Evolutionary conservation across 345 rosid species (phyloP), one percentile per base, ranked within the genome.

Genomic region (Salix brachista): DNA sequence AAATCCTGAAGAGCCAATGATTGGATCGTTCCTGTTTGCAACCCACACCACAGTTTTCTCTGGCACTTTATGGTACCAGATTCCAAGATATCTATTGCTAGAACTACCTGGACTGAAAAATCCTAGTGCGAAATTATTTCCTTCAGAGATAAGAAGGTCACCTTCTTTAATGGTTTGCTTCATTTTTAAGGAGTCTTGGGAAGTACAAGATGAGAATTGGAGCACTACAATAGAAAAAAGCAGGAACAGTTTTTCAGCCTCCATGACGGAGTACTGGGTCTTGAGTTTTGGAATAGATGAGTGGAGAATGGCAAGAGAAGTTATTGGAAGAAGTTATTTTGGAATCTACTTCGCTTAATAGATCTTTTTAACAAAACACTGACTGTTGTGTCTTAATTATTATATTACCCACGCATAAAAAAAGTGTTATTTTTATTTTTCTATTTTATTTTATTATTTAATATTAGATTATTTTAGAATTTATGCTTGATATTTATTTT

Each of bases 21-120:
- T 69, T 1, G 79, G 79, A 56, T 39, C 19, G 42, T 58, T 34
- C 21, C 74, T 69, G 10, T 77, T 69, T n/a, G 79, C 74, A 8
- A 69, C 74, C 79, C 79, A 77, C 36, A 77, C 61, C 48, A 69
- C 79, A 9, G 23, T 25, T 8, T 26, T 68, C 5, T 8, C 69
- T 23, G 44, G 60, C 17, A 41, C 4, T 42, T 48, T 32, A 28
- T 39, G 13, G 44, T 41, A 41, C 44, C 58, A 36, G 17, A 73
- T 64, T 1, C 41, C 77, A 73, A 73, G 25, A 44, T 61, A 62
- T n/a, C n/a, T 39, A 18, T 18, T 9, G 12, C 26, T 41, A 4
- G 70, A 62, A 7, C 44, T 62, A 2, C 69, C 69, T 0, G 44
- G 13, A 41, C 58, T 58, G 56, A 69, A 76, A 54, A 69, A 76